Evolutionary conservation across 176 grass and related monocot genomes (phyloP).

Genomic region (Oryza meyeriana): DNA sequence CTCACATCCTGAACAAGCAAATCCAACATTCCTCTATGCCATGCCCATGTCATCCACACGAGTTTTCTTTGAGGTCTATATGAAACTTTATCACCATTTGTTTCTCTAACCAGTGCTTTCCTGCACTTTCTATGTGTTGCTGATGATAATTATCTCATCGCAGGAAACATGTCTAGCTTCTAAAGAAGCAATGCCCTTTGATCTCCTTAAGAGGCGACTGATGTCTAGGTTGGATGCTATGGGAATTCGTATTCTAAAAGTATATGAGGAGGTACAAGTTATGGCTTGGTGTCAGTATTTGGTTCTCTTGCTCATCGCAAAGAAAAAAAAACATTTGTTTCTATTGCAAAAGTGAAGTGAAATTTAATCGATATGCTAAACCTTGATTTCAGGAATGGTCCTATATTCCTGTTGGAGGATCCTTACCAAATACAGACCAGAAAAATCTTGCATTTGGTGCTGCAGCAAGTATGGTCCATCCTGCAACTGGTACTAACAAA

Average conservation of each 20-base stretch:
- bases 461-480: constrained; percentile 99
- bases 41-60: constrained; percentile 93
- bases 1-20: constrained; percentile 54
- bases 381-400: constrained; percentile 73
- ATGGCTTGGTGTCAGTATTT: constrained; percentile 1
- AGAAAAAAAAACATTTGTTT: too few species aligned
- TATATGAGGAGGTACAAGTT: constrained; percentile 75
- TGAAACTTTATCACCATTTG: neutral
- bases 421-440: constrained; percentile 90
- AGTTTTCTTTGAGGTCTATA: constrained; percentile 86
- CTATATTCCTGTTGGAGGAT: constrained; percentile 98
- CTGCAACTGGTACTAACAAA: constrained; percentile 73
- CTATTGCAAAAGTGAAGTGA: neutral
- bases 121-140: neutral
- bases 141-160: constrained; percentile 20
- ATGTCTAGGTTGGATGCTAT: constrained; percentile 82
- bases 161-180: constrained; percentile 99
- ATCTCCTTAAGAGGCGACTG: constrained; percentile 89
- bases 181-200: constrained; percentile 94
- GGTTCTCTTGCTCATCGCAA: constrained; percentile 9
- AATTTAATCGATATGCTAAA: constrained; percentile 24
- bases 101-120: neutral
- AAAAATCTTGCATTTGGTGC: constrained; percentile 99
- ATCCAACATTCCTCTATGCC: constrained; percentile 96
- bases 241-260: constrained; percentile 76